A percentile compares a stretch with the other conserved stretches of the same genome.
phyloP scores from a whole-genome alignment of 2,329 filamentous ascomycete species.

The Elsinoe australis region DNA sequence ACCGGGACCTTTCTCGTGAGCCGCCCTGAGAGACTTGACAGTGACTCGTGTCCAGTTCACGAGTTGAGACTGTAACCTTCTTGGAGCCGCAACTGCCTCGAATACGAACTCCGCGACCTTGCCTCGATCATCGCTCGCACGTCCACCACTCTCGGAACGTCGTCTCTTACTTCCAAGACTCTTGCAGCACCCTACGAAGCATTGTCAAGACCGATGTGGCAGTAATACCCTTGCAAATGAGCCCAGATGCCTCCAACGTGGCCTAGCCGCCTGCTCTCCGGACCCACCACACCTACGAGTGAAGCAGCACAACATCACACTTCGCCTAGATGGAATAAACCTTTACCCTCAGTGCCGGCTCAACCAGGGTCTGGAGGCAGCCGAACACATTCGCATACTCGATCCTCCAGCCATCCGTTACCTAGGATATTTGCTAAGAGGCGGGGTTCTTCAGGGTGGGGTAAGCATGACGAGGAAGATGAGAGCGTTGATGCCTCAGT shows the following conservation, averaged over 20 bases:
- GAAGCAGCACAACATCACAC: constrained; percentile 20
- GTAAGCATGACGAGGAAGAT: constrained; percentile 26
- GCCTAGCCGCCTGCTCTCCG: constrained; percentile 28
- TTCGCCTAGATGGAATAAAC: constrained; percentile 18
- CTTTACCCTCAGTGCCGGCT: not conserved
- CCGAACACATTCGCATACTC: constrained; percentile 31
- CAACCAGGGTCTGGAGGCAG: constrained; percentile 17
- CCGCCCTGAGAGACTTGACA: constrained; percentile 3
- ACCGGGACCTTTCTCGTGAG: not conserved
- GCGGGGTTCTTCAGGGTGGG: constrained; percentile 35
- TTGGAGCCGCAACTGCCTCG: constrained; percentile 12
- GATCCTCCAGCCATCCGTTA: constrained; percentile 75
- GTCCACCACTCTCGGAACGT: not conserved
- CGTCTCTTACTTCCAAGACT: not conserved
- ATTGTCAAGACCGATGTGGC: not conserved
- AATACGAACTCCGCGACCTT: constrained; percentile 13
- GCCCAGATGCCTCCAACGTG: constrained; percentile 29
- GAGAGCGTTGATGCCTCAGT: constrained; percentile 40
- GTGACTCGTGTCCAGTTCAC: not conserved
- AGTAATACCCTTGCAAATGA: constrained; percentile 3
- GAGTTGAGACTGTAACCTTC: not conserved
- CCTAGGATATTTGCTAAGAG: constrained; percentile 60
- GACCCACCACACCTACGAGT: constrained; percentile 17
- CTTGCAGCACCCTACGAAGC: not conserved
- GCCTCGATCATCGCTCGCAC: not conserved